These are phyloP conservation scores for Calonectria multiphialidica DNA, from an alignment of 2,329 filamentous ascomycete genomes.

Conservation along the genomic window DNA sequence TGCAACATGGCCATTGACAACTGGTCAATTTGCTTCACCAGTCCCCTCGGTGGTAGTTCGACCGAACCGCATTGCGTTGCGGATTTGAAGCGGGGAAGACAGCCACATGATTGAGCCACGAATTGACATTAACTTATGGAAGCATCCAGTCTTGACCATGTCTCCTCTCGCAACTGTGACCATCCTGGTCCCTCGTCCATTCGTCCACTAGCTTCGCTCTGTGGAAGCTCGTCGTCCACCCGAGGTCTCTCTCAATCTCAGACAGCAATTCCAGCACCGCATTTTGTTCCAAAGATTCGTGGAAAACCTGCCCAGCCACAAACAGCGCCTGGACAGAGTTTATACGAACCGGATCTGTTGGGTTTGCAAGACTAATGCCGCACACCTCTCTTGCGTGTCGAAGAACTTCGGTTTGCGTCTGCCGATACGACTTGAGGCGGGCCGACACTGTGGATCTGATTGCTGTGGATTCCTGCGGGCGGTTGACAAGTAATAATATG, in stretches of 20 bases:
- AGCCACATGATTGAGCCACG: background rate
- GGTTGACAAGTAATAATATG: conserved; percentile 70
- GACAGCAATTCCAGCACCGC: conserved; percentile 67
- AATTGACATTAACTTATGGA: background rate
- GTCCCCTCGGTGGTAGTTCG: background rate
- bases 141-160: background rate
- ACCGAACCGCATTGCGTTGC: background rate
- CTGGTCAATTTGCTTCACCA: background rate
- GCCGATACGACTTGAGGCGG: conserved; percentile 33
- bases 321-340: conserved; percentile 39
- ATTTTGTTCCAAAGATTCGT: conserved; percentile 65
- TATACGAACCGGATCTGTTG: conserved; percentile 29
- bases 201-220: conserved; percentile 32
- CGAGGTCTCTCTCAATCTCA: conserved; percentile 72
- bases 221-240: conserved; percentile 65
- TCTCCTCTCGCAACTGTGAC: background rate
- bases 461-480: conserved; percentile 38
- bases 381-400: conserved; percentile 38
- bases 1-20: conserved; percentile 5
- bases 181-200: conserved; percentile 23
- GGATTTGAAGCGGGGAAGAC: background rate
- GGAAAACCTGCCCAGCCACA: conserved; percentile 39
- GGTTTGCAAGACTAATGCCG: conserved; percentile 35
- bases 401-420: conserved; percentile 29
- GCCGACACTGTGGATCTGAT: conserved; percentile 39